Evolutionary conservation across 768 basidiomycete genomes (phyloP).

Genomic region (Lepiota subincarnata): DNA sequence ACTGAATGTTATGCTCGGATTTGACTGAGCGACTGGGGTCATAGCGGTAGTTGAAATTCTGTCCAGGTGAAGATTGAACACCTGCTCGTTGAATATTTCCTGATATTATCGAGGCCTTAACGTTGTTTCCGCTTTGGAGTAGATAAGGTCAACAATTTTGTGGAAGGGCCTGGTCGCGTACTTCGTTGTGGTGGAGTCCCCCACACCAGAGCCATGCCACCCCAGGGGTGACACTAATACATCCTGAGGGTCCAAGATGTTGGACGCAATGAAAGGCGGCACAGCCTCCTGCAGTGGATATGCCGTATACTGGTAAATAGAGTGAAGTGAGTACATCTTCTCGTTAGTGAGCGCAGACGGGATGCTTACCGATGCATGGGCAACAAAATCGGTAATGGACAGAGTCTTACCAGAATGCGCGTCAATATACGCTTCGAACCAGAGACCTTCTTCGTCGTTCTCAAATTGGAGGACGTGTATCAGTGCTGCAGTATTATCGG

Average conservation of each 20-base stretch:
- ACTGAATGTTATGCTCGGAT: conserved; percentile 39
- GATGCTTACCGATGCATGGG: conserved; percentile 31
- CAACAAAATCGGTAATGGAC: conserved; percentile 48
- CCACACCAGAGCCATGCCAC: conserved; percentile 37
- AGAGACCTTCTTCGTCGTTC: conserved; percentile 33
- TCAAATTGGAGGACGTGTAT: conserved; percentile 35
- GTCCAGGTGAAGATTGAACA: conserved; percentile 30
- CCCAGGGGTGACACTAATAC: conserved; percentile 47
- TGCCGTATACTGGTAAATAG: neutral
- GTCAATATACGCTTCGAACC: conserved; percentile 56
- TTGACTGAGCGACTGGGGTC: conserved; percentile 30
- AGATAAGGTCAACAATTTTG: too few species aligned
- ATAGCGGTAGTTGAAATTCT: conserved; percentile 36
- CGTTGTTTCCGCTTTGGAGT: conserved; percentile 24
- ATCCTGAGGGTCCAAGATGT: conserved; percentile 48
- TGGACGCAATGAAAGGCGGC: conserved; percentile 43
- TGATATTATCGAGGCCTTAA: conserved; percentile 25
- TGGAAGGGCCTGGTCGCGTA: neutral
- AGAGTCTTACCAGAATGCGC: conserved; percentile 46
- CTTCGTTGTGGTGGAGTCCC: conserved; percentile 14
- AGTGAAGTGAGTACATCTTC: neutral
- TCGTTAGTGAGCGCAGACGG: neutral
- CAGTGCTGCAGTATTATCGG: conserved; percentile 34
- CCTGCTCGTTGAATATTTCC: conserved; percentile 14
- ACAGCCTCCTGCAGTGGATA: conserved; percentile 32